Evolutionary conservation across 176 grass and related monocot species (phyloP), one percentile per base, ranked within the genome.

Genomic region (Ensete ventricosum): DNA sequence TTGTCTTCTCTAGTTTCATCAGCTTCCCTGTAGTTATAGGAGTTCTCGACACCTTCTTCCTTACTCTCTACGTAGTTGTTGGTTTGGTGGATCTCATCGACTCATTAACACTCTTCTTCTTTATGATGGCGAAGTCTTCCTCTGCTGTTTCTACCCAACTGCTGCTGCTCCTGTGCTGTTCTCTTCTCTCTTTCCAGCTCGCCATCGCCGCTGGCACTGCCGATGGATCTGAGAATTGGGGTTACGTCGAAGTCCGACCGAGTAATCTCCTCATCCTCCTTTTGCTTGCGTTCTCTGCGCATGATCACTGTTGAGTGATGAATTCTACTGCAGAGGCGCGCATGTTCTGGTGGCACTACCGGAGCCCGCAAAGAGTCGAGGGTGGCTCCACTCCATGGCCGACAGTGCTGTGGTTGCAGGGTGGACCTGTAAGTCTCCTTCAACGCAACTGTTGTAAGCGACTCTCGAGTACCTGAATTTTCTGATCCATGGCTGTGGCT

Each of bases 311-410:
- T 43, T 43, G 34, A 43, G 34, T 4, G 4, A 4, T 43, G 34
- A 43, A 43, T 43, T 43, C 34, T 43, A 43, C 34, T 43, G 74
- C 78, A 96, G 93, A 81, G 67, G 93, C 89, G 8, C 85, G 92
- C 76, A 81, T 97, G 52, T 97, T 97, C 78, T 97, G 90, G 93
- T 92, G 90, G 90, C 81, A 80, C 75, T 97, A 97, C 78, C 90
- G 73, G 83, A 97, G 93, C 54, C 81, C 89, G 0, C 50, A 82
- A 64, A 76, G 82, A 34, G 55, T 82, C 20, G 59, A 79, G 0
- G 64, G 63, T 20, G 81, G 79, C 27, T 8, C 48, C 0, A 82
- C 78, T 6, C 89, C 87, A 25, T 92, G 89, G 93, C 87, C 90
- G 19, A 86, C 83, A 0, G 59, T 97, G 26, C 85, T 97, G 48